phyloP scores from a whole-genome alignment of 305 asterid species.

The Fraxinus ornus region DNA sequence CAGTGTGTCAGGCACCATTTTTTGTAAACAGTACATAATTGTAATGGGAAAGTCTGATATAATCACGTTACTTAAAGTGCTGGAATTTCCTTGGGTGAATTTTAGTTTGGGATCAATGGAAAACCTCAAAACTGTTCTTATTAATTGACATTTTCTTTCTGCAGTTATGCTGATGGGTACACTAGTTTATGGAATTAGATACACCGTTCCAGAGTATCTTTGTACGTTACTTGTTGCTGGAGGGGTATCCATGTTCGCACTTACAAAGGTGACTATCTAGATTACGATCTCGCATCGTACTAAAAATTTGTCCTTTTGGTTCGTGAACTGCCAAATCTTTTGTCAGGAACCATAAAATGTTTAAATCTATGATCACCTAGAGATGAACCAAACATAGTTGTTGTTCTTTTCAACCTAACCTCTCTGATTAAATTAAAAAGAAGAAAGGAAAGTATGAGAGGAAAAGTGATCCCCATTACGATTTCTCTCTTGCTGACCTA shows the following conservation, averaged over 20 bases:
- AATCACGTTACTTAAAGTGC: background rate
- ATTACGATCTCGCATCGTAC: background rate
- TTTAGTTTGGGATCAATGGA: background rate
- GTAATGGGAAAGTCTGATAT: background rate
- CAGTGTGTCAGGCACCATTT: background rate
- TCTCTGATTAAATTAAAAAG: background rate
- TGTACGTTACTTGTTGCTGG: slow-evolving; percentile 92
- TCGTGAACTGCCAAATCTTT: background rate
- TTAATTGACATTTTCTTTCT: slow-evolving; percentile 20
- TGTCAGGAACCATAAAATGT: background rate
- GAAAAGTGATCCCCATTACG: background rate
- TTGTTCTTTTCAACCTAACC: background rate
- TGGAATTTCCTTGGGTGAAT: background rate
- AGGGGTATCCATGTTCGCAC: slow-evolving; percentile 87
- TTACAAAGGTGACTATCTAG: slow-evolving; percentile 54
- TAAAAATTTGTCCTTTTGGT: background rate
- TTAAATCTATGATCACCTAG: no score
- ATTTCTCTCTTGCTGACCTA: background rate
- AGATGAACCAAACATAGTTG: background rate
- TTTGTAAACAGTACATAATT: background rate
- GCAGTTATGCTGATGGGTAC: slow-evolving; percentile 99
- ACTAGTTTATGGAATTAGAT: slow-evolving; percentile 86
- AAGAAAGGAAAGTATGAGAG: background rate
- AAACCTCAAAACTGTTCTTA: slow-evolving; percentile 10
- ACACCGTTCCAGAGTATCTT: slow-evolving; percentile 77